Conservation (phyloP, 2,329 filamentous ascomycete genomes). For the Hortaea werneckii region DNA sequence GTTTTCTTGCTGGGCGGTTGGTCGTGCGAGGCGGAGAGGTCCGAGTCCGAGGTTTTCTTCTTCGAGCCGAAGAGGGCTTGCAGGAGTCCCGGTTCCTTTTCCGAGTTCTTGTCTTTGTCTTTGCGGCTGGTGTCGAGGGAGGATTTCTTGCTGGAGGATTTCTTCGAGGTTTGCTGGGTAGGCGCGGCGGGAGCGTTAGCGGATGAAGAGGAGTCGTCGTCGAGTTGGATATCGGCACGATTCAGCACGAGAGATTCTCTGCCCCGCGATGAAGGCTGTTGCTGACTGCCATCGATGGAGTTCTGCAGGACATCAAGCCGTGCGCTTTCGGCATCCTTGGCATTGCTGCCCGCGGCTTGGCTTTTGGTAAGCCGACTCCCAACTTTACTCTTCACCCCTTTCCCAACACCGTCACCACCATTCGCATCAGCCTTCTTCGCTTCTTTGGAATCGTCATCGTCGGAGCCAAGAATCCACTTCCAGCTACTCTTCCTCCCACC, state of each 20-base stretch:
- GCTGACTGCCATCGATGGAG: conserved; percentile 58
- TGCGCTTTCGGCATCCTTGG: conserved; percentile 50
- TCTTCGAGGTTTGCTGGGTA: conserved; percentile 65
- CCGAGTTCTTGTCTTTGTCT: conserved; percentile 54
- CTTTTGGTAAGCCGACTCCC: conserved; percentile 52
- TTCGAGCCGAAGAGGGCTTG: conserved; percentile 86
- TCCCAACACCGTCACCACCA: conserved; percentile 26
- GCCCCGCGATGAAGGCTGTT: conserved; percentile 35
- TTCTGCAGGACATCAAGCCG: conserved; percentile 78
- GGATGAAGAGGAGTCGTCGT: conserved; percentile 52
- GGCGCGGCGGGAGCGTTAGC: background rate
- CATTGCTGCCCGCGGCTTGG: conserved; percentile 21
- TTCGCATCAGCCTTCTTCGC: conserved; percentile 31
- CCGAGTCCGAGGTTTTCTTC: conserved; percentile 56
- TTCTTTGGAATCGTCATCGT: conserved; percentile 60
- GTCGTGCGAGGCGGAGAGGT: conserved; percentile 33
- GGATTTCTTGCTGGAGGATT: conserved; percentile 34
- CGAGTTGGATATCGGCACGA: conserved; percentile 62
- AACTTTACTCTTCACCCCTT: conserved; percentile 9
- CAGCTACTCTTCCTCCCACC: conserved; percentile 65
- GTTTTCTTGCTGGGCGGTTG: background rate
- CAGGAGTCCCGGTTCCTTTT: conserved; percentile 60
- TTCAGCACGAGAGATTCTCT: conserved; percentile 80
- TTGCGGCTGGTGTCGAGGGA: conserved; percentile 40
- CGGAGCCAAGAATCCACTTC: conserved; percentile 65